phyloP scores from a whole-genome alignment of 805 yeast genomes.

The Saccharomycopsis vini region DNA sequence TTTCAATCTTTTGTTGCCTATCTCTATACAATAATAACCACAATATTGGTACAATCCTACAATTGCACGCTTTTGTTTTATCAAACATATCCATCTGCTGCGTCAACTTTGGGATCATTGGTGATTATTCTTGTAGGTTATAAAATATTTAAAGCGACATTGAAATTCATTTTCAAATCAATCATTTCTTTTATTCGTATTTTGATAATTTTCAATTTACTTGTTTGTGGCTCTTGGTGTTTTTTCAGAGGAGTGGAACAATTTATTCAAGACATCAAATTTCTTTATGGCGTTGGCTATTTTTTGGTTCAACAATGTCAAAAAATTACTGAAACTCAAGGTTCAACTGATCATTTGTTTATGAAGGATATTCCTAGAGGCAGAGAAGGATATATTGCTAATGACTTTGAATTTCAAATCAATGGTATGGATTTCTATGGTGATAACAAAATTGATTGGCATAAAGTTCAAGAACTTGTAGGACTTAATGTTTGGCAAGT shows the following conservation, averaged over 20 bases:
- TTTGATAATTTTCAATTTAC: not conserved
- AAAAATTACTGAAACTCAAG: no score
- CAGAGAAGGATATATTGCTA: not conserved
- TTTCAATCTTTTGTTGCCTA: not conserved
- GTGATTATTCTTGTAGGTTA: constrained; percentile 2
- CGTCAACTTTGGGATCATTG: constrained; percentile 6
- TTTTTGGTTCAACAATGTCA: no score
- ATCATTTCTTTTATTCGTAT: constrained; percentile 9
- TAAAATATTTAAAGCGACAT: not conserved
- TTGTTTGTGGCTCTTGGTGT: constrained; percentile 10
- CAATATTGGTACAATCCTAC: constrained; percentile 7
- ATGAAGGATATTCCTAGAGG: not conserved
- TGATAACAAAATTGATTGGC: constrained; percentile 2
- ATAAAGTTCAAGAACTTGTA: constrained; percentile 11
- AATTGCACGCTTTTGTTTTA: constrained; percentile 8
- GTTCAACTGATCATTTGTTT: not conserved
- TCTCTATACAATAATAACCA: constrained; percentile 4
- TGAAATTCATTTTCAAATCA: not conserved
- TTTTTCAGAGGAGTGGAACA: constrained; percentile 5
- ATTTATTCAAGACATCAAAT: constrained; percentile 8
- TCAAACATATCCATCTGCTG: constrained; percentile 9
- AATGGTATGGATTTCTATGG: not conserved
- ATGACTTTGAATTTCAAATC: not conserved
- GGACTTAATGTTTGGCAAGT: no score
- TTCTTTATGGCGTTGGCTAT: no score